These are phyloP conservation scores for Passalora sequoiae DNA, from an alignment of 2,329 filamentous ascomycete species.

Conservation along the genomic window DNA sequence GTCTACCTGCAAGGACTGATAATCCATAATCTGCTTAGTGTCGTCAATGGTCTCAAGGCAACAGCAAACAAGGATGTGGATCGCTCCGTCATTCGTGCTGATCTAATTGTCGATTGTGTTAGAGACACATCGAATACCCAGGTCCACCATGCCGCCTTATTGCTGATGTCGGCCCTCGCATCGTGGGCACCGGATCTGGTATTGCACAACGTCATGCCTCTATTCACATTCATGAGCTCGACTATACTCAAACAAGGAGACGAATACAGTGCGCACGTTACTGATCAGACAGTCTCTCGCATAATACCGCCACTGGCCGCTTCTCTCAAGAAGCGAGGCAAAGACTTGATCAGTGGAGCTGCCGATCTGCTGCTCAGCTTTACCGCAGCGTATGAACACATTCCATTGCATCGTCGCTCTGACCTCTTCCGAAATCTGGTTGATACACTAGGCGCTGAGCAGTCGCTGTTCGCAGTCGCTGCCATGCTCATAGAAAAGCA, in stretches of 20 bases:
- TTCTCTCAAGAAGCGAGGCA: conserved; percentile 72
- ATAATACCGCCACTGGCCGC: conserved; percentile 88
- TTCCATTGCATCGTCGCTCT: conserved; percentile 77
- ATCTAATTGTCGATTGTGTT: conserved; percentile 89
- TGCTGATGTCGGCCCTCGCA: conserved; percentile 81
- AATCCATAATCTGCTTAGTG: conserved; percentile 73
- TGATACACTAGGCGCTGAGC: conserved; percentile 74
- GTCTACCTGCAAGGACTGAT: conserved; percentile 86
- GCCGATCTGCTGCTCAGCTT: conserved; percentile 93
- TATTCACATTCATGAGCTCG: conserved; percentile 96
- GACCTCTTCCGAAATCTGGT: conserved; percentile 80
- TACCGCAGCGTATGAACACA: conserved; percentile 91
- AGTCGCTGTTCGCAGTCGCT: conserved; percentile 82
- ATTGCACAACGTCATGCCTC: conserved; percentile 95
- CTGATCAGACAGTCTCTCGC: conserved; percentile 86
- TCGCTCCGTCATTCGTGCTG: conserved; percentile 73
- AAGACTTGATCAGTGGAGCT: conserved; percentile 73
- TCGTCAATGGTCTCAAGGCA: conserved; percentile 69
- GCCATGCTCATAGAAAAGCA: conserved; percentile 90
- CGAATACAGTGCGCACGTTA: conserved; percentile 93
- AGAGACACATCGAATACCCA: conserved; percentile 87
- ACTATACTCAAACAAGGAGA: conserved; percentile 89
- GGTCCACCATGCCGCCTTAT: conserved; percentile 84
- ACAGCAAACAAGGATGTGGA: conserved; percentile 53
- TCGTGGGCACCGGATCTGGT: conserved; percentile 85